Base-by-base conservation (phyloP, 495 filamentous ascomycete species). In the Xylaria bambusicola region DNA sequence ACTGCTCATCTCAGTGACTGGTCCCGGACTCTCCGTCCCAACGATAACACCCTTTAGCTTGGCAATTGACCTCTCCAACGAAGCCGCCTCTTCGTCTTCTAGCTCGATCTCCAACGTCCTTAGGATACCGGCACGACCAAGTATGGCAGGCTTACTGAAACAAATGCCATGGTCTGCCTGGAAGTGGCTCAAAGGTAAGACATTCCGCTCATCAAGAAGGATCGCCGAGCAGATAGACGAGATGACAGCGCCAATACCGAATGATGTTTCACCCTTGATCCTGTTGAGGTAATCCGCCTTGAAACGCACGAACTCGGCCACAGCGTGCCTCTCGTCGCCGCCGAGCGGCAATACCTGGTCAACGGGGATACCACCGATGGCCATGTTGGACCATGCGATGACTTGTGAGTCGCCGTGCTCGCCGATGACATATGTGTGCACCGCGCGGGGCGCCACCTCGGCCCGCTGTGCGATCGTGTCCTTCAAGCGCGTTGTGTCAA, bases 351-450 rank as follows among this genome's bases (percentile, higher is more conserved):
- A 51, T 0, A 62, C 58, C 33, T 69, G 56, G 40, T 61, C 26
- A 10, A 78, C 26, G 12, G 75, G 75, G 8, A 65, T 54, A 42
- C 69, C 71, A 44, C 63, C 60, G 45, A 74, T 63, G 12, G 66
- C 66, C 7, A 69, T 68, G 7, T 51, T 56, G 8, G 73, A 78
- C 78, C 79, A 82, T 1, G 73, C 73, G 9, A 70, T 70, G 36
- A 80, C 68, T 48, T 80, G 75, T 3, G 66, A 65, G 24, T 75
- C 68, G 0, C 78, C 78, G 53, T 80, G 77, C 18, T 77, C 73
- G 15, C 79, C 79, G 24, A 82, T 26, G 4, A 78, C 73, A 51
- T 71, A 71, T 0, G 73, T 58, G 54, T 78, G 66, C 36, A 80
- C 72, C 7, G 74, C 73, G 27, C 60, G 71, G 27, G 63, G 53